phyloP scores from a whole-genome alignment of 2,329 filamentous ascomycete species.

The Incumbomyces delicatus region DNA sequence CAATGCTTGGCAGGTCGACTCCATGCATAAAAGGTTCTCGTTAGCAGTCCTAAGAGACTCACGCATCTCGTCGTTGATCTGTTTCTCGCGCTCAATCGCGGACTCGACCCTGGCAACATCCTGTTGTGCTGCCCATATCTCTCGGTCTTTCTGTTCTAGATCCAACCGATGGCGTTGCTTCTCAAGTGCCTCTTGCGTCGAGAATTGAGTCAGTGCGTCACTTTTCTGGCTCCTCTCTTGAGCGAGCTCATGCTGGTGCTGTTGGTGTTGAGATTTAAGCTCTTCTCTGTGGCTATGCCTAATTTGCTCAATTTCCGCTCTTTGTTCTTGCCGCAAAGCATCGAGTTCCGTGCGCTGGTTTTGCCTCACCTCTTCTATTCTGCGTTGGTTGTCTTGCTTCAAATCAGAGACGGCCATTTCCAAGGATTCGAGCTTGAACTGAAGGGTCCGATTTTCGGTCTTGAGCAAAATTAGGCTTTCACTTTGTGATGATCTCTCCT shows the following conservation, averaged over 20 bases:
- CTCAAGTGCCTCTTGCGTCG: constrained; percentile 42
- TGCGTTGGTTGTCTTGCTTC: constrained; percentile 42
- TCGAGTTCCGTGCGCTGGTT: constrained; percentile 41
- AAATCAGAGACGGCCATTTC: constrained; percentile 44
- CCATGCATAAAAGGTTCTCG: constrained; percentile 55
- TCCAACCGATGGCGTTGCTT: constrained; percentile 34
- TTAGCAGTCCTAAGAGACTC: constrained; percentile 51
- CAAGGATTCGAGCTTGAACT: constrained; percentile 40
- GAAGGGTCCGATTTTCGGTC: constrained; percentile 57
- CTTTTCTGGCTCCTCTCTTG: constrained; percentile 51
- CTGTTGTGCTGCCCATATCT: constrained; percentile 36
- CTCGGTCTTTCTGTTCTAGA: constrained; percentile 45
- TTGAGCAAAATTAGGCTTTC: constrained; percentile 48
- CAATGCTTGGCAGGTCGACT: constrained; percentile 65
- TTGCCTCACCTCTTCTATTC: constrained; percentile 42
- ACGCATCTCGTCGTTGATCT: constrained; percentile 48
- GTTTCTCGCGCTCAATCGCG: constrained; percentile 53
- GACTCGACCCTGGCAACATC: constrained; percentile 34
- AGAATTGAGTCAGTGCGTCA: constrained; percentile 58
- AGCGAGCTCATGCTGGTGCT: constrained; percentile 56
- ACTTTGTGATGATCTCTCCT: constrained; percentile 40
- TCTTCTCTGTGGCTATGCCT: constrained; percentile 58
- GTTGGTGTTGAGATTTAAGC: constrained; percentile 53
- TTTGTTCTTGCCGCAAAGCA: constrained; percentile 31
- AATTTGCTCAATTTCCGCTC: constrained; percentile 48